Percentiles rank a stretch among this genome's conserved stretches.
These are phyloP conservation scores for Ganoderma meredithae DNA, from an alignment of 1,284 basidiomycete genomes.

Conservation along the genomic window DNA sequence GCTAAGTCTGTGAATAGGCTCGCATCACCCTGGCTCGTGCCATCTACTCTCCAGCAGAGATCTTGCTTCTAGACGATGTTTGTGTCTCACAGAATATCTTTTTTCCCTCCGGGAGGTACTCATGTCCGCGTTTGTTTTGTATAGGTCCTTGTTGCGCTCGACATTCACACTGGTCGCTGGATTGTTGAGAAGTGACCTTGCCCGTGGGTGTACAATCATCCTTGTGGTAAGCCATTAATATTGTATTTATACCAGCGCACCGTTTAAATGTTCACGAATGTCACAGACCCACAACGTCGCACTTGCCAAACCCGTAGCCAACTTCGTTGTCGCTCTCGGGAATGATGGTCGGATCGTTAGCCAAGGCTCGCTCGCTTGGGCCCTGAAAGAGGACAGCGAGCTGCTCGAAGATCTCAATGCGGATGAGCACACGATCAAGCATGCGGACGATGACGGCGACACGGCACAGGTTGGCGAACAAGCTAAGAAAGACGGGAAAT, in stretches of 20 bases:
- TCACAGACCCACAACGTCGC: slow-evolving; percentile 50
- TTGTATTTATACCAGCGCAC: not conserved
- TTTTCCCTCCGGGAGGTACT: not conserved
- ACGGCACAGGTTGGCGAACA: not conserved
- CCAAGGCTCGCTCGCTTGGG: slow-evolving; percentile 55
- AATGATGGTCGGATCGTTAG: slow-evolving; percentile 57
- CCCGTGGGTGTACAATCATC: slow-evolving; percentile 76
- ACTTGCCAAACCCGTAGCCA: slow-evolving; percentile 67
- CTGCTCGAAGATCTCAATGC: slow-evolving; percentile 49
- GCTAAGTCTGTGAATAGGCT: slow-evolving; percentile 51
- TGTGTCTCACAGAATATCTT: slow-evolving; percentile 32
- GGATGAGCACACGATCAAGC: slow-evolving; percentile 35
- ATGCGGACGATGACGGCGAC: not conserved
- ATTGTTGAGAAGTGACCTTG: slow-evolving; percentile 78
- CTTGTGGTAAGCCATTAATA: slow-evolving; percentile 62
- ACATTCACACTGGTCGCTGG: slow-evolving; percentile 74
- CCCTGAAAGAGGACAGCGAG: slow-evolving; percentile 47
- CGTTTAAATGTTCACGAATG: too few species aligned
- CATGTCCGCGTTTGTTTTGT: not conserved
- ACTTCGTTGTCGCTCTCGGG: slow-evolving; percentile 67
- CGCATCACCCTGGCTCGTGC: slow-evolving; percentile 78
- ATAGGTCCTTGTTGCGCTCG: slow-evolving; percentile 58
- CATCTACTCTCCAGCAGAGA: slow-evolving; percentile 69
- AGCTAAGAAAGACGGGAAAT: slow-evolving; percentile 52
- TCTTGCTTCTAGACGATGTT: slow-evolving; percentile 73